These are phyloP conservation scores for Cerrena zonata DNA, from an alignment of 1,284 basidiomycete genomes.

Conservation along the genomic window DNA sequence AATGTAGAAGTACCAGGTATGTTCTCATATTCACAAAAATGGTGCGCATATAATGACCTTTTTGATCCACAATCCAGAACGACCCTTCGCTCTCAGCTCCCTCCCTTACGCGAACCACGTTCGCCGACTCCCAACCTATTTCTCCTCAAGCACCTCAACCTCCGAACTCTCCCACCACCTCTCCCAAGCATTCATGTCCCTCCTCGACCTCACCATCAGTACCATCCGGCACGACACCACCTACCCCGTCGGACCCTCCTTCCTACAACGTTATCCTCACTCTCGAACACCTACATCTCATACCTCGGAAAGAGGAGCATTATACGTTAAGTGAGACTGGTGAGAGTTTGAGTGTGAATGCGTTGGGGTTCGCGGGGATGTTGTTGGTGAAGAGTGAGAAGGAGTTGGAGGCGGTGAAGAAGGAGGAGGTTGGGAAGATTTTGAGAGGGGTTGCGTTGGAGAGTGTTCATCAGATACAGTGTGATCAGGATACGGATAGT, in stretches of 20 bases:
- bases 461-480: conserved; percentile 57
- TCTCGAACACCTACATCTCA: conserved; percentile 74
- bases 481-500: not conserved
- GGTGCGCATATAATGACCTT: not conserved
- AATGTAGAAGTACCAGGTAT: conserved; percentile 57
- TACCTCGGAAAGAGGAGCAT: conserved; percentile 64
- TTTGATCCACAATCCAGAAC: conserved; percentile 54
- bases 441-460: conserved; percentile 55
- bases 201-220: conserved; percentile 75
- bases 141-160: conserved; percentile 39
- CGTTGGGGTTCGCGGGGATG: conserved; percentile 84
- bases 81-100: conserved; percentile 60
- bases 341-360: conserved; percentile 64
- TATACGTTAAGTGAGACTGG: conserved; percentile 47
- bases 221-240: conserved; percentile 62
- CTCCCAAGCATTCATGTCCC: conserved; percentile 61
- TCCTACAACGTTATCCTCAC: conserved; percentile 84
- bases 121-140: conserved; percentile 46
- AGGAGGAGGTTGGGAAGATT: conserved; percentile 54
- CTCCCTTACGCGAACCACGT: conserved; percentile 80
- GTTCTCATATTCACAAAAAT: conserved; percentile 17
- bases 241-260: conserved; percentile 54
- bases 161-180: conserved; percentile 52
- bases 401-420: conserved; percentile 63
- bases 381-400: conserved; percentile 74